These are phyloP conservation scores for Taphrina communis DNA, from an alignment of 1,139 yeast genomes.

Conservation along the genomic window DNA sequence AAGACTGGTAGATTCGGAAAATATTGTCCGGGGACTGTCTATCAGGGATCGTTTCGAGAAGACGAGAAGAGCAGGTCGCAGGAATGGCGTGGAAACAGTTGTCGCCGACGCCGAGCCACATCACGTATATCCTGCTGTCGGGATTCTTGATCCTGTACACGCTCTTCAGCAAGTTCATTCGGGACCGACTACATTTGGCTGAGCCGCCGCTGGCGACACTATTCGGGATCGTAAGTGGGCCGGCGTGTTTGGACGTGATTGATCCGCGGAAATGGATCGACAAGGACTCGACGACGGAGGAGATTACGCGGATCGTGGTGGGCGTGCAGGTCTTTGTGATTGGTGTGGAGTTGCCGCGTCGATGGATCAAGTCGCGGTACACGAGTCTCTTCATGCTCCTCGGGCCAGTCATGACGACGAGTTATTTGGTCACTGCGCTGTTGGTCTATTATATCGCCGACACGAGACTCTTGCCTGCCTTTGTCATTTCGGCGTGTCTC, in stretches of 20 bases:
- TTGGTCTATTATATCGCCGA: conserved; percentile 30
- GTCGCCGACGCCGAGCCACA: conserved; percentile 32
- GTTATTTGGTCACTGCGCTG: conserved; percentile 26
- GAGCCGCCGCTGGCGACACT: conserved; percentile 40
- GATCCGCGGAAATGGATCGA: conserved; percentile 87
- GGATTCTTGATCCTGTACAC: conserved; percentile 30
- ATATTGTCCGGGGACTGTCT: too few species aligned
- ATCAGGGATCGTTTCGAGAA: too few species aligned
- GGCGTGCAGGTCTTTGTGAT: conserved; percentile 36
- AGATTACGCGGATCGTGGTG: conserved; percentile 32
- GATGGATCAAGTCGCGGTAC: conserved; percentile 23
- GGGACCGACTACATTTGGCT: conserved; percentile 32
- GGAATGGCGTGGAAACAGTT: conserved; percentile 26
- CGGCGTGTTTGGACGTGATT: conserved; percentile 26
- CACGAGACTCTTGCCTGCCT: conserved; percentile 30
- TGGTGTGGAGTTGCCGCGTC: conserved; percentile 37
- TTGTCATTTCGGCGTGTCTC: conserved; percentile 31
- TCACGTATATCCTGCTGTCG: conserved; percentile 26
- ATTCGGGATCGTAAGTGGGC: conserved; percentile 29
- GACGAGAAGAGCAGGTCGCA: background rate
- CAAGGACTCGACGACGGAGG: conserved; percentile 42
- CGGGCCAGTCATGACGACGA: conserved; percentile 35
- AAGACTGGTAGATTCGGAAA: too few species aligned
- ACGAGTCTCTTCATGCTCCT: conserved; percentile 35
- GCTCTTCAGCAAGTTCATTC: conserved; percentile 34